These are phyloP conservation scores for Kalanchoe fedtschenkoi DNA, from an alignment of 164 flowering plant species.

Conservation along the genomic window DNA sequence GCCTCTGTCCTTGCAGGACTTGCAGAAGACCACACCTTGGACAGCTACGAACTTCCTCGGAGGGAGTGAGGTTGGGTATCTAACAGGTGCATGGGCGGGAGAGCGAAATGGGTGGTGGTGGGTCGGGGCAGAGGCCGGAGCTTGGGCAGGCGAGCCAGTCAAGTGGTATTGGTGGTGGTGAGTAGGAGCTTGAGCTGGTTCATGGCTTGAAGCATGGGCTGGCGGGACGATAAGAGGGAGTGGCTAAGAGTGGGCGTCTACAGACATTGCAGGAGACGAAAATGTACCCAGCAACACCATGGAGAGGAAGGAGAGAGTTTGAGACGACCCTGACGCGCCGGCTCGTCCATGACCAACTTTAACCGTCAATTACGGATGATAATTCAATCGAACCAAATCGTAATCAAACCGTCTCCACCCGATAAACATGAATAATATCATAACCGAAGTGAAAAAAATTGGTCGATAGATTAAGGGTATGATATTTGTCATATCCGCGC, in stretches of 20 bases:
- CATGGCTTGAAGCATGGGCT: not conserved
- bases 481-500: no score
- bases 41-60: conserved; percentile 35
- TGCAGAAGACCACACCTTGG: conserved; percentile 62
- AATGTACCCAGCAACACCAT: not conserved
- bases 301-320: not conserved
- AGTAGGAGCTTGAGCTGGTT: no score
- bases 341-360: no score
- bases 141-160: not conserved
- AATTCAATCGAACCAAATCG: no score
- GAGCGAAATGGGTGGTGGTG: not conserved
- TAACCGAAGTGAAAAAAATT: no score
- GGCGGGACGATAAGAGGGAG: not conserved
- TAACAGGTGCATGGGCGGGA: conserved; percentile 1
- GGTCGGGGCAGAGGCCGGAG: not conserved
- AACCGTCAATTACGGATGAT: no score
- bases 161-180: not conserved
- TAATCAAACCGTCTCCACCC: no score
- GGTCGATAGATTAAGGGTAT: no score
- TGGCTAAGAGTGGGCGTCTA: not conserved
- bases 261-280: not conserved
- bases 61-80: not conserved
- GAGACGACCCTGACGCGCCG: not conserved
- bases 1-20: conserved; percentile 44
- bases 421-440: no score